phyloP scores from a whole-genome alignment of 2,329 filamentous ascomycete species.

The Ceratocystis lukuohia region DNA sequence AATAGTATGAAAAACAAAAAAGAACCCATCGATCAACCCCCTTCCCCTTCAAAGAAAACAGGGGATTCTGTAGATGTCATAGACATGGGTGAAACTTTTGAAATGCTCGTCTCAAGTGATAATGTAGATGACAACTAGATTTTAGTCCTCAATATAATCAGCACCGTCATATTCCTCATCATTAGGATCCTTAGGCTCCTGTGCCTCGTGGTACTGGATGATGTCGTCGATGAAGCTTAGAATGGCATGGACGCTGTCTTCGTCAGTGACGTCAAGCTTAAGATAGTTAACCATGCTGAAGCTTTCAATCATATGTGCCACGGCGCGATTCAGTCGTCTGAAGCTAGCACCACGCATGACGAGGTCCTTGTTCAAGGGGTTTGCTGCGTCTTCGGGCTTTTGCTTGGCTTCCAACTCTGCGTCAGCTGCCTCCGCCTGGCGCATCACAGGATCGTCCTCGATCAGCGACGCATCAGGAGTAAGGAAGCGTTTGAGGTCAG shows the following conservation, averaged over 20 bases:
- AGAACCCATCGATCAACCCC: background rate
- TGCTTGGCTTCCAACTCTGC: constrained; percentile 58
- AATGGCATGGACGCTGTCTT: constrained; percentile 75
- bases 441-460: constrained; percentile 59
- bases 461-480: constrained; percentile 73
- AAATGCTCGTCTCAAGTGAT: background rate
- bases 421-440: constrained; percentile 20
- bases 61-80: background rate
- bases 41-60: background rate
- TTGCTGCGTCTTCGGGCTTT: constrained; percentile 25
- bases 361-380: constrained; percentile 52
- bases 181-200: constrained; percentile 73
- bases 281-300: constrained; percentile 97
- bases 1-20: background rate
- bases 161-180: constrained; percentile 38
- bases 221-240: constrained; percentile 89
- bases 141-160: constrained; percentile 27
- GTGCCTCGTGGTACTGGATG: constrained; percentile 84
- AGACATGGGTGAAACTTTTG: background rate
- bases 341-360: constrained; percentile 75
- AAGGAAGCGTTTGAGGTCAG: constrained; percentile 78
- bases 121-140: too few relatives aligned
- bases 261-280: constrained; percentile 75
- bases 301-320: constrained; percentile 83
- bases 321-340: constrained; percentile 69